Evolutionary conservation across 2,329 filamentous ascomycete species (phyloP), one percentile per base, ranked within the genome.

Genomic region (Verticillium longisporum): DNA sequence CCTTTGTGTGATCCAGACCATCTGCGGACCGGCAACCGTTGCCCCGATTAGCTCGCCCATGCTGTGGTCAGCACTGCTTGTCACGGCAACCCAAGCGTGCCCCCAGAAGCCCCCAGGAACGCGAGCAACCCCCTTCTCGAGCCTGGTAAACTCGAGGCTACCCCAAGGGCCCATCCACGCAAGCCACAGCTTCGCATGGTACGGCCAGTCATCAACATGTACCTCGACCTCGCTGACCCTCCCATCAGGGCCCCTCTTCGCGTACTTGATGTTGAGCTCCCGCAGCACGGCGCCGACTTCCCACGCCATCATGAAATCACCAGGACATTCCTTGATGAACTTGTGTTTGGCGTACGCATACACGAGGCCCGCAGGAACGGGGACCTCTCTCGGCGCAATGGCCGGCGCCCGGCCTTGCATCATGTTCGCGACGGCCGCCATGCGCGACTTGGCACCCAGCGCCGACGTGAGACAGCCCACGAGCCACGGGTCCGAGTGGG

Each of bases 121-220:
- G 5, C 58, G 57, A 3, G 68, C 65, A 4, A 61, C 64, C 1
- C 66, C 68, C 9, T 69, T 64, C 15, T 58, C 63, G 7, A 73
- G 66, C 9, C 64, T 60, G 0, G 70, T 70, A 61, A 71, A 76
- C 66, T 69, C 60, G 13, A 75, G 59, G 9, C 63, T 65, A 31
- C 74, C 75, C 71, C 72, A 77, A 13, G 71, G 62, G 0, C 74
- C 74, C 15, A 76, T 67, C 74, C 74, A 77, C 3, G 74, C 75
- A 2, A 75, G 60, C 58, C 66, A 75, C 33, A 68, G 65, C 6
- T 68, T 50, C 41, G 41, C 41, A 21, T 50, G 1, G 41, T 50
- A 50, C 41, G 41, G 41, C 41, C 41, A 50, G 41, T 50, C 41
- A 50, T 50, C 53, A 21, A 55, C 53, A 18, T 34, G 53, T 11